Base-by-base conservation (phyloP, 495 filamentous ascomycete genomes). In the Hypoxylon perforatum region DNA sequence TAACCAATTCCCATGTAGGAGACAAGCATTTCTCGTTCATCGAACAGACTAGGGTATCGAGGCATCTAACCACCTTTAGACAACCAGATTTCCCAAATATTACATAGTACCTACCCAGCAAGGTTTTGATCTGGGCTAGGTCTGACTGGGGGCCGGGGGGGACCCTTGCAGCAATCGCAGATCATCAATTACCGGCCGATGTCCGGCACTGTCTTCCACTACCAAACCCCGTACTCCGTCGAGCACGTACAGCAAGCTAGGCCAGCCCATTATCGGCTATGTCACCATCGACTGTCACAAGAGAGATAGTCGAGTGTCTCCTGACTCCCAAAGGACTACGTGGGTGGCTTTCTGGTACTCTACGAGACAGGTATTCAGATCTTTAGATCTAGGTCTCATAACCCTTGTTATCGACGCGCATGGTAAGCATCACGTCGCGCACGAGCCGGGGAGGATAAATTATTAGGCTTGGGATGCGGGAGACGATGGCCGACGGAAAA, bases 181-280 rank as follows among this genome's bases (percentile, higher is more conserved):
- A 70, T 70, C 67, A 5, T 59, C 62, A 70, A 70, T 62, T 70
- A 70, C 67, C 67, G 67, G 50, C 59, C 60, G 66, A 64, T 69
- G 61, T 61, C 66, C 66, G 66, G 45, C 39, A 44, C 22, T 22
- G 9, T 53, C 60, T n/a, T 25, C 61, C 6, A 56, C 60, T 28
- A 52, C 42, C 46, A 28, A 69, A 55, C 35, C 54, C 55, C 44
- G 42, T 69, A 53, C 45, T 44, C 57, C 50, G 52, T 48, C 21
- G 17, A 17, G 28, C 38, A 22, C 50, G 52, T 48, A 21, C 12
- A 17, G 28, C 38, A 22, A 28, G 41, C 54, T 48, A 59, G 35
- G 21, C 17, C 17, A 11, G 23, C 62, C 62, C 62, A 49, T 59
- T 65, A 65, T 55, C 62, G 62, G 62, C 55, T 55, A 8, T 42